Conservation (phyloP, 1,284 basidiomycete species). For the Xanthoconium separans region DNA sequence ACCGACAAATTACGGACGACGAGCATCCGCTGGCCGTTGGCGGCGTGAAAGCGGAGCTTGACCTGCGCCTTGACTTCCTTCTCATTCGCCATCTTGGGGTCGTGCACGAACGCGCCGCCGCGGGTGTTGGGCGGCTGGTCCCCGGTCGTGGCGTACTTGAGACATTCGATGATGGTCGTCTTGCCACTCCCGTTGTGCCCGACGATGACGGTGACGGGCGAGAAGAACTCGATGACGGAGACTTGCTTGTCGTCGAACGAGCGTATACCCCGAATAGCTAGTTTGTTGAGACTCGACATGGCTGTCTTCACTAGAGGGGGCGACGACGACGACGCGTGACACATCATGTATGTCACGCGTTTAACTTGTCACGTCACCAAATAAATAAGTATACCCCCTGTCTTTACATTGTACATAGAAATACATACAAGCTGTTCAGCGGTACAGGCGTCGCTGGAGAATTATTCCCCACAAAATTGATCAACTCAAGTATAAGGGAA, state of each 20-base stretch:
- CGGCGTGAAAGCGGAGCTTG: slow-evolving; percentile 89
- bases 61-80: slow-evolving; percentile 99
- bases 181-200: slow-evolving; percentile 99
- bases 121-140: slow-evolving; percentile 98
- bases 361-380: too few species aligned
- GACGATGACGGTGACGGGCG: slow-evolving; percentile 97
- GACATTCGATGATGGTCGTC: slow-evolving; percentile 98
- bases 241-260: slow-evolving; percentile 95
- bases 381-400: too few species aligned
- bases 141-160: slow-evolving; percentile 98
- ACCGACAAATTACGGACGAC: slow-evolving; percentile 93
- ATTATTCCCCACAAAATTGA: too few species aligned
- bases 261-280: slow-evolving; percentile 84
- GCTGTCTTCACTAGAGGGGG: background rate
- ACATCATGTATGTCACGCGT: too few species aligned
- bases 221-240: slow-evolving; percentile 95
- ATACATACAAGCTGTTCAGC: too few species aligned
- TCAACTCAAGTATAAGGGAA: background rate
- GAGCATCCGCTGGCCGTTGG: slow-evolving; percentile 87
- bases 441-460: too few species aligned
- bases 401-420: too few species aligned
- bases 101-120: slow-evolving; percentile 96
- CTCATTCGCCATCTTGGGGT: slow-evolving; percentile 98
- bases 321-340: too few species aligned
- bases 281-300: slow-evolving; percentile 87